Evolutionary conservation across 257 asterid genomes (phyloP), one percentile per base, ranked within the genome.

Genomic region (Solanum sparsipilum): DNA sequence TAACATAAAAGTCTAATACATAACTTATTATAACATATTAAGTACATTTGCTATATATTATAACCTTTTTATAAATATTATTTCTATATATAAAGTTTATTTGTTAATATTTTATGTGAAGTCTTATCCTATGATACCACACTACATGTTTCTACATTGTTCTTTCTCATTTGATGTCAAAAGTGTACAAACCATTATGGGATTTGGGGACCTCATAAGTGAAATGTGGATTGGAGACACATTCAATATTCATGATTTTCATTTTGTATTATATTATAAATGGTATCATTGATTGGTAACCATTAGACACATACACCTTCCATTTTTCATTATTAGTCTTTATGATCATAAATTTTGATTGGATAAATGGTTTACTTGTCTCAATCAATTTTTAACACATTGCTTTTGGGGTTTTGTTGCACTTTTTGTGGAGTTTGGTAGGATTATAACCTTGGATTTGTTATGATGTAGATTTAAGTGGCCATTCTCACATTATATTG

Each of bases 321-420:
- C 41, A 81, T 46, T 46, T 41, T 52, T 81, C 85, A 81, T 81
- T 81, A 81, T 74, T 81, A 35, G 88, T 84, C 72, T 74, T 60
- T 41, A 5, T 8, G 25, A 13, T 52, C 13, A 88, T 88, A 86
- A 60, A 60, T 84, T 74, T 81, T 81, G 35, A 63, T 72, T 84
- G 81, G 63, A 36, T 20, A 32, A 86, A 71, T 86, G 20, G 84
- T 81, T 88, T 89, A 82, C 90, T 86, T 89, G 90, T 89, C 78
- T 89, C 89, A 86, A 89, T 89, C 85, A 83, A 44, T 71, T 88
- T 78, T 85, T 27, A 76, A 88, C 90, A 86, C 87, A 67, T 86
- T 38, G 82, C 85, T 34, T 83, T 83, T 5, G 18, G 74, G n/a
- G 52, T 7, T 71, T 86, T 86, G 35, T 12, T 67, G 88, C 52